A percentile compares a stretch with the other conserved stretches of the same genome.
These are phyloP conservation scores for Linanthus parryae DNA, from an alignment of 148 eudicot species.

Conservation along the genomic window DNA sequence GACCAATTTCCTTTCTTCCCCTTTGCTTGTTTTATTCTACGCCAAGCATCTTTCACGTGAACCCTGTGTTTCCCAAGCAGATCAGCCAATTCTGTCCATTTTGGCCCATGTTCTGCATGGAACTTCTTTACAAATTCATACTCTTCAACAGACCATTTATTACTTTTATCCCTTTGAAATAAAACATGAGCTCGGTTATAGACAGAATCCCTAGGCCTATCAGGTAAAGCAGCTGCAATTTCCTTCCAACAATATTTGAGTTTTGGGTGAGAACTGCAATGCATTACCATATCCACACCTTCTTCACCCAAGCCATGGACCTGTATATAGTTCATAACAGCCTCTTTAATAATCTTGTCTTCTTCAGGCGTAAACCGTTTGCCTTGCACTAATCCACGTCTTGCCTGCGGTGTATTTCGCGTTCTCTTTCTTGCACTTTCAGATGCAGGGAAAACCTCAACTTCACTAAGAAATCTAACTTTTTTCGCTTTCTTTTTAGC, in stretches of 20 bases:
- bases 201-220: conserved; percentile 3
- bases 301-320: conserved; percentile 5
- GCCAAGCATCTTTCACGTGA: conserved; percentile 7
- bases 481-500: conserved; percentile 5
- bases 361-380: conserved; percentile 9
- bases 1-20: conserved; percentile 2
- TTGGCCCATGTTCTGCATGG: conserved; percentile 5
- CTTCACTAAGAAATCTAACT: conserved; percentile 2
- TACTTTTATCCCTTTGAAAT: neutral
- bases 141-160: neutral
- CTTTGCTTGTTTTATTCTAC: neutral
- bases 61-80: conserved; percentile 2
- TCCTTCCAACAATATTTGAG: conserved; percentile 8
- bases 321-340: conserved; percentile 5
- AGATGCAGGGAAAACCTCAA: conserved; percentile 6
- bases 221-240: conserved; percentile 3
- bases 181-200: conserved; percentile 7
- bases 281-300: conserved; percentile 5
- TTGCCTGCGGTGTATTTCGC: no score
- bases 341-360: conserved; percentile 4
- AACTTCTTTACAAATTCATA: conserved; percentile 4
- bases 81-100: conserved; percentile 11
- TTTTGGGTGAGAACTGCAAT: conserved; percentile 5
- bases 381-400: conserved; percentile 1
- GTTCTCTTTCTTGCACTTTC: neutral